These are phyloP conservation scores for Nyctanthes arbortristis DNA, from an alignment of 257 asterid genomes.

Conservation along the genomic window DNA sequence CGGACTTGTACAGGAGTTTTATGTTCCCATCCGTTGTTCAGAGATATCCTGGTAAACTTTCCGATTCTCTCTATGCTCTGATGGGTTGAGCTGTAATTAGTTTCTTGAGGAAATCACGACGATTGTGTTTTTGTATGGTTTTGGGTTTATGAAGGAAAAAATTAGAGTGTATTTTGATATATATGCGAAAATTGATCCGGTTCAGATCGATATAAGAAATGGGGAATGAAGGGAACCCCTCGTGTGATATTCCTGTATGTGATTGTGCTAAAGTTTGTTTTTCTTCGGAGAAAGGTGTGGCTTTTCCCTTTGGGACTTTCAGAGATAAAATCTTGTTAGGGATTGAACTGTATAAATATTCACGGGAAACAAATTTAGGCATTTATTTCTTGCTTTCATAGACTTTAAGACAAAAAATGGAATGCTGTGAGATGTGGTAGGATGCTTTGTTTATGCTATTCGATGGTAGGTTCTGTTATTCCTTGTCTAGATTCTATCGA, in stretches of 20 bases:
- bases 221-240: neutral
- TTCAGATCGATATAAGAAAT: neutral
- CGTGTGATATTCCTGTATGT: neutral
- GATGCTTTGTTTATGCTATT: neutral
- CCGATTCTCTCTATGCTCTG: slow-evolving; percentile 15
- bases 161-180: neutral
- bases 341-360: neutral
- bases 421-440: neutral
- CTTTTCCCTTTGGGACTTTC: neutral
- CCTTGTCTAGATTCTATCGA: neutral
- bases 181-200: neutral
- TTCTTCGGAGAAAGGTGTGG: neutral
- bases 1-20: slow-evolving; percentile 98
- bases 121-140: neutral
- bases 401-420: neutral
- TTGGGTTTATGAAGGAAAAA: neutral
- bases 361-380: neutral
- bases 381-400: neutral
- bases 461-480: neutral
- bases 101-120: neutral
- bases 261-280: neutral
- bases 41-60: slow-evolving; percentile 81
- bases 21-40: slow-evolving; percentile 91
- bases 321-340: neutral
- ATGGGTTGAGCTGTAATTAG: neutral